These are phyloP conservation scores for Zymoseptoria tritici DNA, from an alignment of 2,329 filamentous ascomycete genomes.

Conservation along the genomic window DNA sequence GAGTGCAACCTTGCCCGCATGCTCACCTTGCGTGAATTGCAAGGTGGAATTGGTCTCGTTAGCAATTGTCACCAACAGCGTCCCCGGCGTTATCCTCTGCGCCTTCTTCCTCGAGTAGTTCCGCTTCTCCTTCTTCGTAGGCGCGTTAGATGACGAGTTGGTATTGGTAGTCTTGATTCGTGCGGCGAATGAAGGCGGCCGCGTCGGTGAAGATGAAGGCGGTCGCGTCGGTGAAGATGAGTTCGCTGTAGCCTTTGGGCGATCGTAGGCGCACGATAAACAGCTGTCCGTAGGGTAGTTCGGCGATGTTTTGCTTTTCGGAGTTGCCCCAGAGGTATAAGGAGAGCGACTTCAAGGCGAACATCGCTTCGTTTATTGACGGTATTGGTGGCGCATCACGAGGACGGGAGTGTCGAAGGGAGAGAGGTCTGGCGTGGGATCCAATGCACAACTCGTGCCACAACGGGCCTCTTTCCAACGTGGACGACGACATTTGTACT, in stretches of 20 bases:
- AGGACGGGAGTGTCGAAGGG: neutral
- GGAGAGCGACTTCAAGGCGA: slow-evolving; percentile 31
- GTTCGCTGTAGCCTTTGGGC: slow-evolving; percentile 94
- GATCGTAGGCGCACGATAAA: slow-evolving; percentile 93
- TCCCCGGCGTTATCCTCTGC: slow-evolving; percentile 65
- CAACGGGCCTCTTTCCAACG: neutral
- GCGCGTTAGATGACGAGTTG: slow-evolving; percentile 93
- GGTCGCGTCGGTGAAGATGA: too few species aligned
- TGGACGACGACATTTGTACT: neutral
- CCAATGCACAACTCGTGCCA: neutral
- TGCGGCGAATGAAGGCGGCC: slow-evolving; percentile 81
- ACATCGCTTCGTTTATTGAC: slow-evolving; percentile 19
- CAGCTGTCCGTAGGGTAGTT: slow-evolving; percentile 90
- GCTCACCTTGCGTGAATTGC: too few species aligned
- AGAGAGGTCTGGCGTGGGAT: neutral
- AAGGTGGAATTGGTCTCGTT: too few species aligned
- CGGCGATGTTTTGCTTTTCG: slow-evolving; percentile 86
- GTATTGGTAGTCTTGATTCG: slow-evolving; percentile 92
- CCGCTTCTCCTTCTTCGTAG: slow-evolving; percentile 95
- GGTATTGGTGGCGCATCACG: slow-evolving; percentile 7
- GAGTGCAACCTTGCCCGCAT: too few species aligned
- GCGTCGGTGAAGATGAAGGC: slow-evolving; percentile 98
- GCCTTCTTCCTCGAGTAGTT: slow-evolving; percentile 81
- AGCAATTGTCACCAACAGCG: slow-evolving; percentile 66
- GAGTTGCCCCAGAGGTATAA: slow-evolving; percentile 74